Evolutionary conservation across 371 early-diverging fungal genomes (phyloP).

Genomic region (Phascolomyces articulosus): DNA sequence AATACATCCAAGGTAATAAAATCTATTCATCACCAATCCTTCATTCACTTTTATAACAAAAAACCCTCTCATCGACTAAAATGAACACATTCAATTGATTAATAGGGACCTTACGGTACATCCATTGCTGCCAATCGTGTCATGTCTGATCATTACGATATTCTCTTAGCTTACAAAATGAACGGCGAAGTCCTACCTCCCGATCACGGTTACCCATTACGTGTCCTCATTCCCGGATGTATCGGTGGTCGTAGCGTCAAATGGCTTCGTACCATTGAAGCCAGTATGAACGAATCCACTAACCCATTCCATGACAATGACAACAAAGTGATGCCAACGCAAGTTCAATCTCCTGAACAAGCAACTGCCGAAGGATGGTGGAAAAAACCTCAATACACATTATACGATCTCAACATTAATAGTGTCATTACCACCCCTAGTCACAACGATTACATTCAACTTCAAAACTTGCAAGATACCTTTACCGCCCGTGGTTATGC

Average conservation of each 20-base stretch:
- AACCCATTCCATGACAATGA: slow-evolving; percentile 82
- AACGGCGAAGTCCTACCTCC: slow-evolving; percentile 77
- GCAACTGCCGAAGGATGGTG: slow-evolving; percentile 59
- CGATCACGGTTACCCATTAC: slow-evolving; percentile 84
- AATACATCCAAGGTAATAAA: slow-evolving; percentile 51
- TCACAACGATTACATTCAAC: slow-evolving; percentile 43
- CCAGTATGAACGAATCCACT: slow-evolving; percentile 62
- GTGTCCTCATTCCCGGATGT: slow-evolving; percentile 84
- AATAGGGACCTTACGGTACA: slow-evolving; percentile 74
- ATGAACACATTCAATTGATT: no score
- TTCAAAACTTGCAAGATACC: slow-evolving; percentile 22
- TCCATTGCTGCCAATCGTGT: slow-evolving; percentile 73
- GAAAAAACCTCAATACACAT: slow-evolving; percentile 61
- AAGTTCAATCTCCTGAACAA: slow-evolving; percentile 47
- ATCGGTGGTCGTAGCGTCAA: slow-evolving; percentile 90
- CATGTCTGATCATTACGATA: slow-evolving; percentile 71
- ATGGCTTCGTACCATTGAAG: slow-evolving; percentile 68
- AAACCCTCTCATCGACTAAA: no score
- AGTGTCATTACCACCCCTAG: slow-evolving; percentile 56
- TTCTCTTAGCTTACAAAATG: slow-evolving; percentile 88
- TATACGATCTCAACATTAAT: slow-evolving; percentile 75
- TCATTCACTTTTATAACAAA: not conserved
- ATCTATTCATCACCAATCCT: not conserved
- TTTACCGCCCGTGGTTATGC: slow-evolving; percentile 74
- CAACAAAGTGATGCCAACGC: slow-evolving; percentile 81